Evolutionary conservation across 2,329 filamentous ascomycete species (phyloP).

Genomic region (Aureobasidium sp.): DNA sequence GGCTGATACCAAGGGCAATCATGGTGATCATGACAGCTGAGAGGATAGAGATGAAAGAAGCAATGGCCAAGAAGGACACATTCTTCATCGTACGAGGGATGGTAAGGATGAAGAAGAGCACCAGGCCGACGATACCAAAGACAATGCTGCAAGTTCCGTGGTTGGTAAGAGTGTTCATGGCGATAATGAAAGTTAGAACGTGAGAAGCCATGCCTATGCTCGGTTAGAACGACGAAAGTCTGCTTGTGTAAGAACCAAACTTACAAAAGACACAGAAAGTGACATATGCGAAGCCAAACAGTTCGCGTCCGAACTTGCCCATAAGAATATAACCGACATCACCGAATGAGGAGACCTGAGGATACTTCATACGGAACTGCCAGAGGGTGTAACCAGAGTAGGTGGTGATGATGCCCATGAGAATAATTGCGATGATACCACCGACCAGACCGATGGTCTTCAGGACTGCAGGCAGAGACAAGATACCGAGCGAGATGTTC

Average conservation of each 20-base stretch:
- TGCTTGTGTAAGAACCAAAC: neutral
- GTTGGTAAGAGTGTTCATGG: slow-evolving; percentile 56
- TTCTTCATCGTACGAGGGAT: slow-evolving; percentile 54
- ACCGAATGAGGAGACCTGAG: slow-evolving; percentile 49
- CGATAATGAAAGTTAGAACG: slow-evolving; percentile 60
- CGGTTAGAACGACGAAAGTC: neutral
- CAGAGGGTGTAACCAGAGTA: slow-evolving; percentile 54
- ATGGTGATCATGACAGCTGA: slow-evolving; percentile 58
- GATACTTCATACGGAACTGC: slow-evolving; percentile 49
- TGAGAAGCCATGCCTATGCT: slow-evolving; percentile 53
- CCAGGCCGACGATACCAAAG: slow-evolving; percentile 51
- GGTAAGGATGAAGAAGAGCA: slow-evolving; percentile 50
- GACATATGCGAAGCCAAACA: slow-evolving; percentile 54
- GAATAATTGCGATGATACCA: slow-evolving; percentile 45
- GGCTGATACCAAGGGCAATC: slow-evolving; percentile 48
- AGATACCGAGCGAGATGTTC: slow-evolving; percentile 48
- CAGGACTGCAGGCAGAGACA: slow-evolving; percentile 46
- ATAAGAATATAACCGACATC: slow-evolving; percentile 60
- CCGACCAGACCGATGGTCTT: slow-evolving; percentile 45
- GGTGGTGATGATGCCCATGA: slow-evolving; percentile 47
- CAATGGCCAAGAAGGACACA: slow-evolving; percentile 54
- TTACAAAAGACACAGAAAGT: slow-evolving; percentile 55
- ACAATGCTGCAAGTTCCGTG: slow-evolving; percentile 57
- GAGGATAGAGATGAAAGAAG: slow-evolving; percentile 54
- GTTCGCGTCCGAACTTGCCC: slow-evolving; percentile 53